Base-by-base conservation (phyloP, 1,284 basidiomycete species). In the Mycena sp. region DNA sequence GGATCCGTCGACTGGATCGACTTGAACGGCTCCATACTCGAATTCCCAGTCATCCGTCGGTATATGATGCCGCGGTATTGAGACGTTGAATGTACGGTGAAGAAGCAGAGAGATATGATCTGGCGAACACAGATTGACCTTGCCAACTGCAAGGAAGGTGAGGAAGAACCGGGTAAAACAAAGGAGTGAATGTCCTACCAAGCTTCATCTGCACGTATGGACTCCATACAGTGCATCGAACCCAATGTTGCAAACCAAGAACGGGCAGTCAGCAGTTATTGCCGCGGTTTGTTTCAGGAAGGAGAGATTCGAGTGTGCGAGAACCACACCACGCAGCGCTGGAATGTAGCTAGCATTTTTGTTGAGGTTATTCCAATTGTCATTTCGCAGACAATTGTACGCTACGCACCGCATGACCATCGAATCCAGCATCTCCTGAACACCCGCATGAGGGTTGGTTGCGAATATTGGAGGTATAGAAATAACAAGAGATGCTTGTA, bases 51-150 rank as follows among this genome's bases (percentile, higher is more conserved):
- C 78, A 49, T 92, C 89, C 23, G 78, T 82, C 3, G 90, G 94
- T 72, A 99, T 94, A 76, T 99, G 97, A 72, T 94, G 87, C 58
- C 94, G 88, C 1, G 96, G 95, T 76, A 99, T 98, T 9, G 95
- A 96, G 16, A 95, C 94, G 77, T 99, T 99, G 84, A 99, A 99
- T 7, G 95, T 97, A 58, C 91, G 91, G 72, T 98, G 94, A 5
- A 98, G 84, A 55, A 99, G 91, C 12, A 99, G 82, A 0, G 96
- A 95, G 58, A 99, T 85, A 73, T 99, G 97, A 64, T 97, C 96
- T 0, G 97, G 96, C 1, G 96, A 98, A 63, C 89, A 96, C 23
- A 99, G 83, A 65, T 90, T 96, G 64, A 99, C 88, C 63, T 88
- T 91, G 6, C 96, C 97, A 60, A 86, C 95, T 96, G 65, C 38